Evolutionary conservation across 163 green algal genomes (phyloP).

Genomic region (Volvox carteri): DNA sequence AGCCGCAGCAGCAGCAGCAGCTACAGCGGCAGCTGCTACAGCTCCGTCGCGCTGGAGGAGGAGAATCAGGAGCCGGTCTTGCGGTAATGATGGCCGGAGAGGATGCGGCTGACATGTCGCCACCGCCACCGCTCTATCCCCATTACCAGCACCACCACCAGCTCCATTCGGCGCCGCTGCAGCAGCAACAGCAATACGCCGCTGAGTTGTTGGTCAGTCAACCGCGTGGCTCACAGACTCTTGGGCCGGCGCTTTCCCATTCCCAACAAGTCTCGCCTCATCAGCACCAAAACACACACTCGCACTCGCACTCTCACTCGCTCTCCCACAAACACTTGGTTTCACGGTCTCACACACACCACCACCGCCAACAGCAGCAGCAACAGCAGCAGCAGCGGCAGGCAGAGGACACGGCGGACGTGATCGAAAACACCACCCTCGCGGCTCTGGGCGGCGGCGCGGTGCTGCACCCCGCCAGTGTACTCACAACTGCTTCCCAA

Average conservation of each 20-base stretch:
- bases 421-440: constrained; percentile 28
- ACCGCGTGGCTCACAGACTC: neutral
- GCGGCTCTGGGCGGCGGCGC: neutral
- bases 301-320: too few relatives aligned
- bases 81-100: too few relatives aligned
- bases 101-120: neutral
- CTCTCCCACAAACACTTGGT: too few relatives aligned
- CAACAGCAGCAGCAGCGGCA: neutral
- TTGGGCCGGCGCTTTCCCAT: neutral
- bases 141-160: neutral
- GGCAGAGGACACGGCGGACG: neutral
- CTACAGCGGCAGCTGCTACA: too few relatives aligned
- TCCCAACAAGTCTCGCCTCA: neutral
- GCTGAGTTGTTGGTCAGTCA: neutral
- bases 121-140: neutral
- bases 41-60: too few relatives aligned
- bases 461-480: constrained; percentile 8
- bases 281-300: too few relatives aligned
- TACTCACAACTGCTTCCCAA: constrained; percentile 49
- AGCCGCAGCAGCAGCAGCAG: too few relatives aligned
- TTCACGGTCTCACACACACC: too few relatives aligned
- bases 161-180: neutral
- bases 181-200: constrained; percentile 2
- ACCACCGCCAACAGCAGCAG: too few relatives aligned
- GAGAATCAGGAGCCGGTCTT: too few relatives aligned